Evolutionary conservation across 805 yeast genomes (phyloP), one percentile per base, ranked within the genome.

Genomic region (Metschnikowia arizonensis): DNA sequence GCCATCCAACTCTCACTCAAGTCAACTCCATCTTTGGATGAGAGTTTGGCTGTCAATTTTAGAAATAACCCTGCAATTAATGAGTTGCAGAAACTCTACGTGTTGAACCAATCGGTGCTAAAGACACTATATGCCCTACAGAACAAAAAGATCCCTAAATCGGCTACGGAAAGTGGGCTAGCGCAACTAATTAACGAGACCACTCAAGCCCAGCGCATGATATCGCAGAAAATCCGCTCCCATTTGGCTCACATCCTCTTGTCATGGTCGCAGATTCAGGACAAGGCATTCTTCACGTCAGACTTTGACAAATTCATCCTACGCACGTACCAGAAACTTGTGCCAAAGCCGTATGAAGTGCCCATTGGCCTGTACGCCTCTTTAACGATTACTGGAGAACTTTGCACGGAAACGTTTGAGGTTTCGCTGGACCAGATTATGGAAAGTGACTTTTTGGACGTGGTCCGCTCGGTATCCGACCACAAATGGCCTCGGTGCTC

Each of bases 401-500:
- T 64, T 33, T 63, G 67, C 36, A 53, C 59, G 3, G 74, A 69
- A 46, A 48, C 61, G 26, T 71, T 71, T 45, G 49, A 50, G 30
- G 57, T 43, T 2, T 42, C 54, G 6, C 33, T 33, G 26, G 42
- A 46, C 10, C 59, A 55, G 19, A 46, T 45, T 3, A 49, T 50
- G 4, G 53, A 50, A 11, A 49, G 52, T 5, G 41, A 48, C n/a
- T 42, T 42, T 33, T 25, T 40, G 15, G 40, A 46, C 8, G 47
- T 60, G 9, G 56, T 55, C 1, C 52, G 36, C 24, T 69, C 74
- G 2, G 54, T 57, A 5, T 53, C 68, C 1, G 54, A 59, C 10
- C 76, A 71, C 43, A 52, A 50, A 23, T 71, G 75, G 75, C 52
- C 64, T 1, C 56, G 62, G 33, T 71, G 76, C 47, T 57, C 59